These are phyloP conservation scores for Fusarium sp. DNA, from an alignment of 2,329 filamentous ascomycete species.

Conservation along the genomic window DNA sequence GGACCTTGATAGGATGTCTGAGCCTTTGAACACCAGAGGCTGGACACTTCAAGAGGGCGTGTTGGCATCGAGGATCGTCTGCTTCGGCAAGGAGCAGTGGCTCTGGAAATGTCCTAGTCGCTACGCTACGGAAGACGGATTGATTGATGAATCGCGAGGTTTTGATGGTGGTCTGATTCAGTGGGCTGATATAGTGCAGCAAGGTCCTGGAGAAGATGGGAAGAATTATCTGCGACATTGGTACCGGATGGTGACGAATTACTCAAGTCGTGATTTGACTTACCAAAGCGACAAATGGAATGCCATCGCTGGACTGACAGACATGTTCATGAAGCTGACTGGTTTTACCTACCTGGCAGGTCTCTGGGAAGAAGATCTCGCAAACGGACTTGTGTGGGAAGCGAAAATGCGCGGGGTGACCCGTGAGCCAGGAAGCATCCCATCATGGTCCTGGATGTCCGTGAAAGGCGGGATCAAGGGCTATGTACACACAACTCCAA, in stretches of 20 bases:
- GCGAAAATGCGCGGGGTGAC: background rate
- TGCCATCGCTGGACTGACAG: background rate
- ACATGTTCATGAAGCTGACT: background rate
- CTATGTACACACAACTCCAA: background rate
- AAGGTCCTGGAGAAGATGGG: background rate
- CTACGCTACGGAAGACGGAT: background rate
- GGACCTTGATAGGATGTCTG: background rate
- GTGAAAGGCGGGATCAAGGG: background rate
- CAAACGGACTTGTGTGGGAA: background rate
- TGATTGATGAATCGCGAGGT: background rate
- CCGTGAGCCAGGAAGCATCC: background rate
- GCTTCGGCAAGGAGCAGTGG: constrained; percentile 1
- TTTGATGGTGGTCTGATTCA: background rate
- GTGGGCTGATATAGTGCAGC: background rate
- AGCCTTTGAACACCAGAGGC: background rate
- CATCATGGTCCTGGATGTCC: constrained; percentile 6
- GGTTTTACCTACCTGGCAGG: background rate
- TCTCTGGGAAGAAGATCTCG: constrained; percentile 1
- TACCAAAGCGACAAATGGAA: background rate
- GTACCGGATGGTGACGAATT: background rate
- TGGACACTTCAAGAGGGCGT: constrained; percentile 9
- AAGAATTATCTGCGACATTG: background rate
- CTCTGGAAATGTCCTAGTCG: constrained; percentile 10
- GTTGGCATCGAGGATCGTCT: background rate
- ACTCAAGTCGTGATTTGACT: background rate